A percentile compares a stretch with the other conserved stretches of the same genome.
Conservation (phyloP, 495 filamentous ascomycete genomes). For the Talaromyces borbonicus region DNA sequence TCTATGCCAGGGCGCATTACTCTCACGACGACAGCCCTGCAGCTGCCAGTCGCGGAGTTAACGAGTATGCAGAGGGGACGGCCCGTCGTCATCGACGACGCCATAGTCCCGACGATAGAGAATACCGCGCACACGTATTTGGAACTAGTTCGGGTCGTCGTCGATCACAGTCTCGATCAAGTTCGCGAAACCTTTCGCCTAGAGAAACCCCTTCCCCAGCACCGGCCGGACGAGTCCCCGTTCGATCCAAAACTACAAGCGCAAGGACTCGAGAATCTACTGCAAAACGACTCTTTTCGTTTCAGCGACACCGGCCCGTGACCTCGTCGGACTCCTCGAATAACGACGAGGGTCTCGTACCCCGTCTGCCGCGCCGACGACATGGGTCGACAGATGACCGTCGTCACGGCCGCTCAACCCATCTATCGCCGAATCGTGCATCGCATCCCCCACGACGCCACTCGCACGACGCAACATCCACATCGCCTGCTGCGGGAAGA, state of each 20-base stretch:
- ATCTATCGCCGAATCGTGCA: slow-evolving; percentile 23
- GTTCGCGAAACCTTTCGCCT: slow-evolving; percentile 4
- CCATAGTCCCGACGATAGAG: neutral
- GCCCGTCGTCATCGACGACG: neutral
- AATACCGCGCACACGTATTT: neutral
- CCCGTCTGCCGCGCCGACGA: slow-evolving; percentile 11
- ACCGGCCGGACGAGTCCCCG: slow-evolving; percentile 23
- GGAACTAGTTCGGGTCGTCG: neutral
- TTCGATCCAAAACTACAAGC: slow-evolving; percentile 18
- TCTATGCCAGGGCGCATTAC: slow-evolving; percentile 5
- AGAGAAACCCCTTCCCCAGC: neutral
- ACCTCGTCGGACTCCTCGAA: slow-evolving; percentile 4
- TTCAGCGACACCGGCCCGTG: slow-evolving; percentile 14
- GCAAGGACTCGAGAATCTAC: slow-evolving; percentile 18
- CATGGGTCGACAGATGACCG: slow-evolving; percentile 11
- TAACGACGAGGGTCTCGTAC: slow-evolving; percentile 9
- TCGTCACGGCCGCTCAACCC: slow-evolving; percentile 13
- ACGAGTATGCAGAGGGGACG: neutral
- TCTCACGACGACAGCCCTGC: slow-evolving; percentile 5
- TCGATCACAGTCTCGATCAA: neutral
- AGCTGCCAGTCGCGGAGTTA: neutral
- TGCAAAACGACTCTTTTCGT: slow-evolving; percentile 12
- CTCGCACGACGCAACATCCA: slow-evolving; percentile 26
- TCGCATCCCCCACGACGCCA: slow-evolving; percentile 26
- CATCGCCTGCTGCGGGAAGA: slow-evolving; percentile 25